Evolutionary conservation across 306 rosid species (phyloP), one percentile per base, ranked within the genome.

Genomic region (Acacia melanoxylon): DNA sequence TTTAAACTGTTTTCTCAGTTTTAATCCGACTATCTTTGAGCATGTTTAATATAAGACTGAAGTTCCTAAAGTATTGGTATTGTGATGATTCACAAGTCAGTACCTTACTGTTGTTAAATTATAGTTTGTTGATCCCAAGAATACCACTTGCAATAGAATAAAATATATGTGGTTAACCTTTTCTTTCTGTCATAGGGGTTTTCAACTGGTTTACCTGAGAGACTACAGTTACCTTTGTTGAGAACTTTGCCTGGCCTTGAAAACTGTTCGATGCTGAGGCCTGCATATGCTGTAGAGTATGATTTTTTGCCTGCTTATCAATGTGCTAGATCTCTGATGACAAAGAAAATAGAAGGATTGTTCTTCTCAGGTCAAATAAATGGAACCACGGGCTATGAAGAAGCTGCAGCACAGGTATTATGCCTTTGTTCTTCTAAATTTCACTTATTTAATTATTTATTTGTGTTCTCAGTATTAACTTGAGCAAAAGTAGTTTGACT

Each of bases 321-420:
- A 81, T 95, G 99, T 46, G 22, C 89, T 79, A 91, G 94, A 83
- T 90, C 98, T 87, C 97, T 95, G 40, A 95, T 93, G 99, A 95
- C 99, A 9, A 95, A 95, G 91, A 95, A 87, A 89, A 85, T 95
- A 67, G 90, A 87, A 82, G 98, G 99, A 45, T 90, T 95, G 88
- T 95, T 95, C 91, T 93, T 95, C 89, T 93, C 99, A 52, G 99
- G 99, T 85, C 99, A 95, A 91, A 93, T 93, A 86, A 95, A 95
- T 84, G 98, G 99, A 82, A 95, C 99, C 69, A 95, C 99, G 5
- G 99, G 99, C 86, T 92, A 95, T 77, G 99, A 95, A 91, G 99
- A 95, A 85, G 99, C 99, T 72, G 98, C 98, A 41, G 97, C 99
- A 31, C 99, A 95, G 90, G 99, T 93, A 79, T 85, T 67, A 78